Evolutionary conservation across 345 rosid genomes (phyloP).

Genomic region (Citrus inodora): DNA sequence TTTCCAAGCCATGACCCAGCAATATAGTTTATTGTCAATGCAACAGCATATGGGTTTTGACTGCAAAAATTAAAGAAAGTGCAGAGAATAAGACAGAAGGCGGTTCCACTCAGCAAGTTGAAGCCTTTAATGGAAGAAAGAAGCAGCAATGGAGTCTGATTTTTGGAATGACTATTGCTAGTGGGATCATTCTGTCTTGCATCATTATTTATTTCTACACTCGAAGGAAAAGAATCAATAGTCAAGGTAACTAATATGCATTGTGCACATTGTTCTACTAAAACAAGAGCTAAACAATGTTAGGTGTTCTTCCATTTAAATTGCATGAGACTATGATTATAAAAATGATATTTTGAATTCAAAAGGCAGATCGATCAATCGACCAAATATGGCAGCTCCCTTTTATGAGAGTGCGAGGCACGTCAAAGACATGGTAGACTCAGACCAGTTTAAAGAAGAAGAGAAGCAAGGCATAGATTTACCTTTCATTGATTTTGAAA

Average conservation of each 20-base stretch:
- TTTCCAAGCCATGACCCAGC: background rate
- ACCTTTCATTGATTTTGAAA: constrained; percentile 35
- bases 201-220: background rate
- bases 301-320: background rate
- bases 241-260: constrained; percentile 15
- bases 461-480: constrained; percentile 42
- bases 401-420: constrained; percentile 28
- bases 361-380: constrained; percentile 15
- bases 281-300: background rate
- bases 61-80: background rate
- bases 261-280: background rate
- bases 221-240: constrained; percentile 8
- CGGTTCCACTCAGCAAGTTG: background rate
- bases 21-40: background rate
- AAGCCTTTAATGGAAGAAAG: background rate
- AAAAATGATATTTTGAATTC: background rate
- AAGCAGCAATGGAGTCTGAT: constrained; percentile 2
- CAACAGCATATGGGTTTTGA: background rate
- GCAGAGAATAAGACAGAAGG: too few species aligned
- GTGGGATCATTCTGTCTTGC: constrained; percentile 1
- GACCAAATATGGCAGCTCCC: constrained; percentile 13
- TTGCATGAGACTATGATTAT: background rate
- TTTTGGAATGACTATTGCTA: constrained; percentile 8
- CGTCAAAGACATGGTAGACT: constrained; percentile 28
- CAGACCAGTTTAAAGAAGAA: constrained; percentile 24